Conservation (phyloP, 2,329 filamentous ascomycete genomes). For the Thelonectria rubi region DNA sequence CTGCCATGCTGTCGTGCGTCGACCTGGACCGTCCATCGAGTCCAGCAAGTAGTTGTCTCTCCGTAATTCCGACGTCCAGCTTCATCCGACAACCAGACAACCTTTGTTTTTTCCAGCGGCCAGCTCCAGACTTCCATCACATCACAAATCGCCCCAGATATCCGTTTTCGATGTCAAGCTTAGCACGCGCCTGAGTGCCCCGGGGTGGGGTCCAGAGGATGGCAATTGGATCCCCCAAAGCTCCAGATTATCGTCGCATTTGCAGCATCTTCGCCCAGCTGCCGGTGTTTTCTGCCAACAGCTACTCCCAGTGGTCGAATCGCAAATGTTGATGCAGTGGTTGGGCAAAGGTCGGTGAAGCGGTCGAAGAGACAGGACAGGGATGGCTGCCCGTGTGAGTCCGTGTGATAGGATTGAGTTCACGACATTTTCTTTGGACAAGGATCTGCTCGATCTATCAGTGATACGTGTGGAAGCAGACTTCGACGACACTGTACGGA, state of each 20-base stretch:
- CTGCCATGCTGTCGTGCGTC: background rate
- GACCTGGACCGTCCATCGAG: background rate
- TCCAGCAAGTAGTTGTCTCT: background rate
- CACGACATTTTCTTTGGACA: background rate
- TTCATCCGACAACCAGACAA: background rate
- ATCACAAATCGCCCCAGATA: constrained; percentile 6
- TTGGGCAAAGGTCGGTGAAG: constrained; percentile 5
- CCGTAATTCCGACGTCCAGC: background rate
- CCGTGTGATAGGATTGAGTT: background rate
- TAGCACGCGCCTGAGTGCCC: constrained; percentile 4
- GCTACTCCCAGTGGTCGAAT: constrained; percentile 4
- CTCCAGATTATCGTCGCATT: background rate
- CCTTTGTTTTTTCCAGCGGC: background rate
- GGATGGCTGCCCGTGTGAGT: background rate
- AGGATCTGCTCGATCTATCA: background rate
- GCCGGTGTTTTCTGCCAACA: background rate
- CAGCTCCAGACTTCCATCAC: background rate
- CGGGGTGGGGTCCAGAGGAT: constrained; percentile 7
- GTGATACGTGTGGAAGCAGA: background rate
- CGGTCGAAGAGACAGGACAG: background rate
- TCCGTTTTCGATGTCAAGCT: constrained; percentile 10
- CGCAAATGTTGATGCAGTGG: background rate
- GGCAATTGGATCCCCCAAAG: constrained; percentile 2
- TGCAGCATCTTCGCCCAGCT: constrained; percentile 15
- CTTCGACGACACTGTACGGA: background rate